Base-by-base conservation (phyloP, 768 basidiomycete genomes). In the Tulasnella sp. region DNA sequence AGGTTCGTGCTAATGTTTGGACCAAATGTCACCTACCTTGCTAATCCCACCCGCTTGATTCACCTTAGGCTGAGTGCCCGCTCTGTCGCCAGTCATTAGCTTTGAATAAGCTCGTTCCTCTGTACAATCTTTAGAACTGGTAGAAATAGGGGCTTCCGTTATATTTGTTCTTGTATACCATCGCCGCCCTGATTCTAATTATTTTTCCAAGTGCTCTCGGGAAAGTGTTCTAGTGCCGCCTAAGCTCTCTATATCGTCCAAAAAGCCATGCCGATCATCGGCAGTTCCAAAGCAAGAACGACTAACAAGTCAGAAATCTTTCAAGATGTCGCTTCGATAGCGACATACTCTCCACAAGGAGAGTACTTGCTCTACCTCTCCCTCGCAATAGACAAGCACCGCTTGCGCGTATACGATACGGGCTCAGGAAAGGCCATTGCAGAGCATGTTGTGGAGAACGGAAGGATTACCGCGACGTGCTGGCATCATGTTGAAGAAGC, bases 11-110 rank as follows among this genome's bases (percentile, higher is more conserved):
- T 48, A 40, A 42, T 74, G 19, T 40, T 71, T 1, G 9, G 24
- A 31, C 27, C 40, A 31, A 31, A 27, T 68, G 6, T 34, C 27
- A n/a, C 62, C 62, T 79, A 34, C 7, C 34, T 9, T 8, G 19
- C 27, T 6, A 4, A 27, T 36, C 31, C 40, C 31, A 36, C 39
- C 34, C 27, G 10, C 39, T 10, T 68, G 16, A 1, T 24, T 36
- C 74, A 31, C 39, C 44, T 34, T 81, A 94, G 93, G 88, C 94
- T 12, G 95, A 96, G 85, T 96, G 95, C 84, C 95, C 95, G 2
- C 86, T 96, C 9, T 96, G 95, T 85, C 89, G 95, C 81, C 95
- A 96, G 84, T 88, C 89, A 14, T 84, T 96, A 80, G 89, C 88
- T 84, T 85, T 95, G 78, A 88, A 90, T 71, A 90, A 90, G 80